A percentile compares a stretch with the other conserved stretches of the same genome.
Evolutionary conservation across 2,329 filamentous ascomycete genomes (phyloP).

Genomic region (Penicillium hesseltinei): DNA sequence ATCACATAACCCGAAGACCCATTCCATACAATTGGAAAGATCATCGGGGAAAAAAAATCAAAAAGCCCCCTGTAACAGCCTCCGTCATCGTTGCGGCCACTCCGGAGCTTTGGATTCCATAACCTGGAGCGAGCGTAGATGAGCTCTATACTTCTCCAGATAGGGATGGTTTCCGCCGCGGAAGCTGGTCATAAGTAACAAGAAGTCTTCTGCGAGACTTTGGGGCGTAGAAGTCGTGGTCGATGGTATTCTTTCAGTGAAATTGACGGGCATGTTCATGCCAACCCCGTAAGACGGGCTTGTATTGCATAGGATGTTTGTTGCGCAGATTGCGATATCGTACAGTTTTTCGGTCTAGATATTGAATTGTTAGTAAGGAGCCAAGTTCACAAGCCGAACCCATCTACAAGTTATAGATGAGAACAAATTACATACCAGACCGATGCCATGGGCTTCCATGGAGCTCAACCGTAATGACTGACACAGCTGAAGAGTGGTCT

Average conservation of each 20-base stretch:
- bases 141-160: slow-evolving; percentile 32
- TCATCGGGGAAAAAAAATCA: not conserved
- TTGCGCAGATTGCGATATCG: slow-evolving; percentile 37
- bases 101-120: slow-evolving; percentile 12
- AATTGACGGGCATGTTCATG: slow-evolving; percentile 8
- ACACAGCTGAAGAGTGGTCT: slow-evolving; percentile 37
- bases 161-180: slow-evolving; percentile 39
- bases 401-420: not conserved
- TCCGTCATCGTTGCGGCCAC: slow-evolving; percentile 21
- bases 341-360: slow-evolving; percentile 41
- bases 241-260: slow-evolving; percentile 13
- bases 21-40: not conserved
- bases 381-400: not conserved
- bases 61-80: not conserved
- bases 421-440: slow-evolving; percentile 29
- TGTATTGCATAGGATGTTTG: slow-evolving; percentile 30
- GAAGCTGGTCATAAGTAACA: slow-evolving; percentile 34
- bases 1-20: not conserved
- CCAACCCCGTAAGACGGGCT: slow-evolving; percentile 22
- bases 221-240: slow-evolving; percentile 19
- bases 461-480: slow-evolving; percentile 34
- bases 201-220: slow-evolving; percentile 30
- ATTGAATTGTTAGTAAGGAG: not conserved
- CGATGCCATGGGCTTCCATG: slow-evolving; percentile 46
- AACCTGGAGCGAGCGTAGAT: slow-evolving; percentile 28